A percentile compares a stretch with the other conserved stretches of the same genome.
Conservation (phyloP, 257 asterid species). For the Scutellaria galericulata region DNA sequence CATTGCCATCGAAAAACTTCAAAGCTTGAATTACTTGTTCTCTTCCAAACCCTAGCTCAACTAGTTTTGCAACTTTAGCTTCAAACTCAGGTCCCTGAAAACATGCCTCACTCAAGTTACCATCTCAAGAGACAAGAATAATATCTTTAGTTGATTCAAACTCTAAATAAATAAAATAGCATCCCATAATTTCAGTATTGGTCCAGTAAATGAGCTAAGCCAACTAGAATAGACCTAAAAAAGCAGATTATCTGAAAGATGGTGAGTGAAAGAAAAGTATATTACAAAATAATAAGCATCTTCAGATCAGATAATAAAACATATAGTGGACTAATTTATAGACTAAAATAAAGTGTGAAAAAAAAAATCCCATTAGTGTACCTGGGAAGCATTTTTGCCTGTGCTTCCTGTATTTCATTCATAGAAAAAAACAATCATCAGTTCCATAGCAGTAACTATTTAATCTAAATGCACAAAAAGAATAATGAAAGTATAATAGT, state of each 20-base stretch:
- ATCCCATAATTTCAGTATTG: too few relatives aligned
- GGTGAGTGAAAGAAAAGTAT: not conserved
- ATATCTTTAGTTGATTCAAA: not conserved
- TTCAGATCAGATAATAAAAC: not conserved
- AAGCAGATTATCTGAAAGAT: too few relatives aligned
- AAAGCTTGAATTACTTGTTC: slow-evolving; percentile 86
- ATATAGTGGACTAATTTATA: not conserved
- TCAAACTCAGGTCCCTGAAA: slow-evolving; percentile 78
- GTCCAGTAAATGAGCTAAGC: not conserved
- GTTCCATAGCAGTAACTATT: not conserved
- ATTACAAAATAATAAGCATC: not conserved
- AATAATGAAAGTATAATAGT: not conserved
- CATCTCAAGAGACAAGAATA: not conserved
- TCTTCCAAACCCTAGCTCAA: slow-evolving; percentile 94
- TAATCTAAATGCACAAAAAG: not conserved
- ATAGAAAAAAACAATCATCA: slow-evolving; percentile 32
- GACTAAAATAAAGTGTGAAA: not conserved
- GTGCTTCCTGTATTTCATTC: slow-evolving; percentile 56
- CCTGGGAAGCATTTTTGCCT: slow-evolving; percentile 47
- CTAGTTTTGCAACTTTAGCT: slow-evolving; percentile 84
- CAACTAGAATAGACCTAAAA: not conserved
- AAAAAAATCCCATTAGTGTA: slow-evolving; percentile 32
- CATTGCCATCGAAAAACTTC: slow-evolving; percentile 79
- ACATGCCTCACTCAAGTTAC: not conserved
- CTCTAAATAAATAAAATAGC: not conserved